phyloP scores from a whole-genome alignment of 306 rosid genomes.

The Quercus ilex region DNA sequence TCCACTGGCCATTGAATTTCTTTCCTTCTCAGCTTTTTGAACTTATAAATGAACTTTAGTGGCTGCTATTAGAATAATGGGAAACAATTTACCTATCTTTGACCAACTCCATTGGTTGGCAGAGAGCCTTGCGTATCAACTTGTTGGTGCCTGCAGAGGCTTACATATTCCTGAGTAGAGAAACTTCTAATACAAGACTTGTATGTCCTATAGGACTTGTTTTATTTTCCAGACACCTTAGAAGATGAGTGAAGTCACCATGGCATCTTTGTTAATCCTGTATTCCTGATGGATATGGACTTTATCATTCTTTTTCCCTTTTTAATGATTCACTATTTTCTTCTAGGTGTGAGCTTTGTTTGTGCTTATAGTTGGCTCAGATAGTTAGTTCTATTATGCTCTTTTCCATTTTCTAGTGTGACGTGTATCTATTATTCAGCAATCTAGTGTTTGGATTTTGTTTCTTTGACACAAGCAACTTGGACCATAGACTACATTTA shows the following conservation, averaged over 20 bases:
- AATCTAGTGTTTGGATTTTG: constrained; percentile 21
- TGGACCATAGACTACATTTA: constrained; percentile 69
- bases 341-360: neutral
- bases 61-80: too few species aligned
- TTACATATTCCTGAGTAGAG: too few species aligned
- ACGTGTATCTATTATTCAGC: neutral
- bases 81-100: too few species aligned
- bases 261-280: neutral
- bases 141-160: too few species aligned
- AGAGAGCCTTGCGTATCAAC: too few species aligned
- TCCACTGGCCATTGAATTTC: too few species aligned
- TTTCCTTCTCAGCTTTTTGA: too few species aligned
- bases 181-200: too few species aligned
- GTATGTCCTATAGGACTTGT: too few species aligned
- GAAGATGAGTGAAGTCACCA: neutral
- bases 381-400: neutral
- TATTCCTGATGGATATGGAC: neutral
- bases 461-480: constrained; percentile 54
- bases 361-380: neutral
- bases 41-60: too few species aligned
- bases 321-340: neutral
- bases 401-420: neutral
- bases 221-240: neutral
- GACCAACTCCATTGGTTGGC: too few species aligned
- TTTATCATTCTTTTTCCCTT: neutral